A percentile compares a stretch with the other conserved stretches of the same genome.
phyloP scores from a whole-genome alignment of 1,284 basidiomycete genomes.

The Thelephora terrestris region DNA sequence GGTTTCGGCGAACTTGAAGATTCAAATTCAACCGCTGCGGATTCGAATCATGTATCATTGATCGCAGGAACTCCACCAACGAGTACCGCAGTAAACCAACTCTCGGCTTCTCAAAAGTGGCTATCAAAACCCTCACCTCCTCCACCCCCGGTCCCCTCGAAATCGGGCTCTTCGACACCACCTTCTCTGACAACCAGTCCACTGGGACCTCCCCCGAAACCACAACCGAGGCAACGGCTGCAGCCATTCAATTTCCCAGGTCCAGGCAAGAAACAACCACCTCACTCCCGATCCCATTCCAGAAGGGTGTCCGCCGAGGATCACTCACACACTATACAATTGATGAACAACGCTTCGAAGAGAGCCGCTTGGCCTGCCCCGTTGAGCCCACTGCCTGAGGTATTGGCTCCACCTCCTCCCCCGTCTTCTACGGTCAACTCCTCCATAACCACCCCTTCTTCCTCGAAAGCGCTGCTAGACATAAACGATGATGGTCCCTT shows the following conservation, averaged over 20 bases:
- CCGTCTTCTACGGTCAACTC: conserved; percentile 4
- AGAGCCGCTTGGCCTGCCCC: conserved; percentile 55
- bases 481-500: conserved; percentile 14
- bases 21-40: background rate
- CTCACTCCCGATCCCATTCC: background rate
- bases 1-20: conserved; percentile 12
- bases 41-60: no score
- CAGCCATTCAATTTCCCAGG: conserved; percentile 4
- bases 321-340: conserved; percentile 43
- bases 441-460: no score
- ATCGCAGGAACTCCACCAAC: no score
- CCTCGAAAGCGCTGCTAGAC: conserved; percentile 11
- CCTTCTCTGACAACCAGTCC: background rate
- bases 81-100: no score
- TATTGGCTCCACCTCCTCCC: conserved; percentile 25
- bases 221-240: background rate
- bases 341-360: conserved; percentile 41
- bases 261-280: conserved; percentile 5
- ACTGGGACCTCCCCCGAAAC: background rate
- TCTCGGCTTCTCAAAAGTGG: no score
- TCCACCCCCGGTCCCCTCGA: conserved; percentile 15
- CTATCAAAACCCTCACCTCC: conserved; percentile 17
- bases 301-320: conserved; percentile 4
- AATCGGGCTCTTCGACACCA: conserved; percentile 2
- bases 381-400: conserved; percentile 40